Evolutionary conservation across 2,329 filamentous ascomycete species (phyloP), one percentile per base, ranked within the genome.

Genomic region (Fusarium albidum): DNA sequence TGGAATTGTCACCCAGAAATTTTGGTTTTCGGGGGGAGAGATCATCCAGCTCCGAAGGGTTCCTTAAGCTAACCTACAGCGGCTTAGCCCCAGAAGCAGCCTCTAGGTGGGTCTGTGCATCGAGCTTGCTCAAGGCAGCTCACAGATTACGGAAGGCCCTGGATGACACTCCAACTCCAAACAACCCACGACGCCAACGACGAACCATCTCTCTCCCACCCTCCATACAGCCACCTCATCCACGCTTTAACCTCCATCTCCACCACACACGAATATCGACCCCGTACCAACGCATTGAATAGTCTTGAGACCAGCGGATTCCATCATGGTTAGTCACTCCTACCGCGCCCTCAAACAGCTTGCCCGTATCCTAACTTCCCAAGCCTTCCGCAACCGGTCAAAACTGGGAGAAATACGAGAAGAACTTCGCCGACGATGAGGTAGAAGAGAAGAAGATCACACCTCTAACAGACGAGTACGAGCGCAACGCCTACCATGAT

Each of bases 391-490:
- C 95, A 77, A 96, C 90, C 70, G 95, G 95, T 74, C 79, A 84
- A 77, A 91, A 86, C 84, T 99, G 95, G 95, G 95, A 99, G 84
- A 98, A 98, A 82, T 98, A 96, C 83, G 86, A 91, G 80, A 97
- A 98, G 84, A 93, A 88, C 73, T 99, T 91, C 73, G 94, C 89
- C 72, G 95, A 99, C 72, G 95, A 99, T 69, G 95, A 98, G 75
- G 82, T 93, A 76, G 92, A 96, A 75, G 95, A 99, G 84, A 99
- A 99, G 89, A 99, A 99, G 86, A 99, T 99, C 73, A 94, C 92
- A 55, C 95, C 95, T 64, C 82, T 99, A 59, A 90, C 93, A 66
- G 95, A 98, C 80, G 95, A 98, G 94, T 97, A 84, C 64, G 90
- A 80, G 29, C 31, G 21, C 39, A 39, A 34, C 29, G 9, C 32